phyloP scores from a whole-genome alignment of 345 rosid genomes.

The Hypericum androsaemum region DNA sequence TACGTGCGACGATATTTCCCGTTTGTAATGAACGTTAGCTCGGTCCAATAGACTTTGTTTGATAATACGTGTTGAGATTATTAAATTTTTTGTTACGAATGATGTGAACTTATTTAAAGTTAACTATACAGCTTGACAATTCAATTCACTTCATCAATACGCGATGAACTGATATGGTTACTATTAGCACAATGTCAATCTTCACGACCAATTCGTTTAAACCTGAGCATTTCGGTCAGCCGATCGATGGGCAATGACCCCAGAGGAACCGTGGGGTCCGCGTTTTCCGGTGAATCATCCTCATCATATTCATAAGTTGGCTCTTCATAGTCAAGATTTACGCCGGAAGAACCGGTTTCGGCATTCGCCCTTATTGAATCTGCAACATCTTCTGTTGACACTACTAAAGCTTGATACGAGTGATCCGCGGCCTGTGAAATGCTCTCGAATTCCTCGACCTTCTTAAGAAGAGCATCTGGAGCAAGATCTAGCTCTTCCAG shows the following conservation, averaged over 20 bases:
- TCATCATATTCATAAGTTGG: slow-evolving; percentile 31
- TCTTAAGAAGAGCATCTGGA: slow-evolving; percentile 60
- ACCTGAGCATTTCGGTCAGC: slow-evolving; percentile 36
- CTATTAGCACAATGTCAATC: too few species aligned
- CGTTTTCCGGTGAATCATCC: slow-evolving; percentile 32
- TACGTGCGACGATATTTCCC: too few species aligned
- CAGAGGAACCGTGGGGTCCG: slow-evolving; percentile 22
- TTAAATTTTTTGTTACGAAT: too few species aligned
- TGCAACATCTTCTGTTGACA: slow-evolving; percentile 24
- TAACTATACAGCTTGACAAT: too few species aligned
- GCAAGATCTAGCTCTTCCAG: slow-evolving; percentile 43
- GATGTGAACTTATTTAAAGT: too few species aligned
- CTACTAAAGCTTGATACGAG: slow-evolving; percentile 53
- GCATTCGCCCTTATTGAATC: slow-evolving; percentile 18
- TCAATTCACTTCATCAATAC: too few species aligned
- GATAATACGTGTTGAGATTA: too few species aligned
- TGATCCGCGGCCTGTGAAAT: slow-evolving; percentile 62
- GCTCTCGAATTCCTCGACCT: slow-evolving; percentile 66
- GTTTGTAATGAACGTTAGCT: too few species aligned
- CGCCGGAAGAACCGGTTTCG: slow-evolving; percentile 18
- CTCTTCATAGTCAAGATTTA: slow-evolving; percentile 22
- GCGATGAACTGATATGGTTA: too few species aligned
- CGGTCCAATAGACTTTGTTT: too few species aligned
- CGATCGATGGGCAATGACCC: slow-evolving; percentile 63
- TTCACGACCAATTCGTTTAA: slow-evolving; percentile 6